Percentiles rank a stretch among this genome's conserved stretches.
These are phyloP conservation scores for Cyberlindnera galapagoensis DNA, from an alignment of 805 yeast genomes.

Conservation along the genomic window DNA sequence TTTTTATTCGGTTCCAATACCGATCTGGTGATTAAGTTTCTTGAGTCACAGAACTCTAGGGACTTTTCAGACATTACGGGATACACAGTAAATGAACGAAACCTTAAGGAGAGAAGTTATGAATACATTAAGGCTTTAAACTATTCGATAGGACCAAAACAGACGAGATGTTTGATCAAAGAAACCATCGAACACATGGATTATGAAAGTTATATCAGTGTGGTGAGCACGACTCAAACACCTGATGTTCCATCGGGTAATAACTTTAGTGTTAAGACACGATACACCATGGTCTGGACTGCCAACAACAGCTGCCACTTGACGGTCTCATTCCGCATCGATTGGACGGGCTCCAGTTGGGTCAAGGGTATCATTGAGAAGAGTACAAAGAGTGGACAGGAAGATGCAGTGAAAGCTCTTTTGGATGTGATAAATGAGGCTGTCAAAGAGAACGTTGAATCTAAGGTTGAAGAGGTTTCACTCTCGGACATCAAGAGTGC, in stretches of 20 bases:
- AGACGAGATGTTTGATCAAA: constrained; percentile 64
- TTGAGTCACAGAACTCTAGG: constrained; percentile 31
- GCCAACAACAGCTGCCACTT: constrained; percentile 52
- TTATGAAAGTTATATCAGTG: constrained; percentile 46
- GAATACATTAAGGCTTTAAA: constrained; percentile 69
- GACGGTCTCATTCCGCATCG: constrained; percentile 62
- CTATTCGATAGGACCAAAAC: constrained; percentile 87
- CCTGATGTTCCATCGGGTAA: constrained; percentile 96
- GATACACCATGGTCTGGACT: constrained; percentile 73
- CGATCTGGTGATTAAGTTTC: constrained; percentile 36
- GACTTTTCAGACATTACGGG: constrained; percentile 29
- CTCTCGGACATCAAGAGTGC: too few relatives aligned
- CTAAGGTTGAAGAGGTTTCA: constrained; percentile 10
- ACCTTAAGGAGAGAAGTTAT: constrained; percentile 43
- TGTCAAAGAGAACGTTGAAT: constrained; percentile 18
- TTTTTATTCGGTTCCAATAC: constrained; percentile 62
- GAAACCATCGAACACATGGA: constrained; percentile 58
- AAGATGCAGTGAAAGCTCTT: constrained; percentile 49
- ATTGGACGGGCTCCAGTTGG: constrained; percentile 93
- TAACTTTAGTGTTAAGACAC: constrained; percentile 68
- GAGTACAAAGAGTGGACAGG: constrained; percentile 77
- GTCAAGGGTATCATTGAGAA: constrained; percentile 83
- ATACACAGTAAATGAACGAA: constrained; percentile 32
- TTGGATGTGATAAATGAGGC: constrained; percentile 22
- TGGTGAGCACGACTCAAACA: constrained; percentile 60